A percentile compares a stretch with the other conserved stretches of the same genome.
Evolutionary conservation across 2,329 filamentous ascomycete species (phyloP).

Genomic region (Alternaria dauci): DNA sequence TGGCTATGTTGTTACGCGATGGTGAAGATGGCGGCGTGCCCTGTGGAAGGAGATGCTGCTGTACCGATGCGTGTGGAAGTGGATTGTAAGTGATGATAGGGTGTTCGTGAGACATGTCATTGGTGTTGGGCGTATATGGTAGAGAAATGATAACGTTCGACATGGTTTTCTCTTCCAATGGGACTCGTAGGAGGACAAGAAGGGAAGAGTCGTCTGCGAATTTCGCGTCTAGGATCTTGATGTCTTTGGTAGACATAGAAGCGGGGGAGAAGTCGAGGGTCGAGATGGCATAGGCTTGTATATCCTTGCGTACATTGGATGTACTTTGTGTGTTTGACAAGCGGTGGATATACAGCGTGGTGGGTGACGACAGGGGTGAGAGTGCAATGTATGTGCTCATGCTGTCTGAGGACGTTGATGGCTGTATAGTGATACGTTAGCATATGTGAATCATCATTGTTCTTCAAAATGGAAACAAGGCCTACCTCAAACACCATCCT

Average conservation of each 20-base stretch:
- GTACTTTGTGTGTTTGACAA: constrained; percentile 50
- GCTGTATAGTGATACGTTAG: not conserved
- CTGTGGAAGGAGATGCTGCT: constrained; percentile 6
- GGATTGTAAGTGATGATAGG: constrained; percentile 17
- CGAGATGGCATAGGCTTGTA: constrained; percentile 58
- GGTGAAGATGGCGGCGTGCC: not conserved
- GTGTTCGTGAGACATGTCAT: constrained; percentile 30
- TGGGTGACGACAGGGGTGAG: constrained; percentile 13
- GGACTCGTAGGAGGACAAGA: constrained; percentile 63
- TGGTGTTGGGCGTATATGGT: constrained; percentile 19
- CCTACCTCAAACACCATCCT: constrained; percentile 64
- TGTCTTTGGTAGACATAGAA: constrained; percentile 50
- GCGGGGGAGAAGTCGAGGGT: constrained; percentile 56
- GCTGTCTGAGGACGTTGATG: constrained; percentile 6
- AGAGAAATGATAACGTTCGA: constrained; percentile 41
- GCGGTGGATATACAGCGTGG: constrained; percentile 39
- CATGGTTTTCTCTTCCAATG: not conserved
- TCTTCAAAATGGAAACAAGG: not conserved
- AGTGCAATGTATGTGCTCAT: constrained; percentile 43
- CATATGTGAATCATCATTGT: not conserved
- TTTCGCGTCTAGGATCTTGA: constrained; percentile 69
- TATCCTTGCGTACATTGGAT: constrained; percentile 49
- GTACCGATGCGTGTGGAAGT: constrained; percentile 6
- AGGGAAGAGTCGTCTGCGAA: constrained; percentile 71
- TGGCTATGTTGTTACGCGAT: constrained; percentile 1